Percentiles rank a stretch among this genome's conserved stretches.
These are phyloP conservation scores for Eustoma russellianum DNA, from an alignment of 257 asterid species.

Conservation along the genomic window DNA sequence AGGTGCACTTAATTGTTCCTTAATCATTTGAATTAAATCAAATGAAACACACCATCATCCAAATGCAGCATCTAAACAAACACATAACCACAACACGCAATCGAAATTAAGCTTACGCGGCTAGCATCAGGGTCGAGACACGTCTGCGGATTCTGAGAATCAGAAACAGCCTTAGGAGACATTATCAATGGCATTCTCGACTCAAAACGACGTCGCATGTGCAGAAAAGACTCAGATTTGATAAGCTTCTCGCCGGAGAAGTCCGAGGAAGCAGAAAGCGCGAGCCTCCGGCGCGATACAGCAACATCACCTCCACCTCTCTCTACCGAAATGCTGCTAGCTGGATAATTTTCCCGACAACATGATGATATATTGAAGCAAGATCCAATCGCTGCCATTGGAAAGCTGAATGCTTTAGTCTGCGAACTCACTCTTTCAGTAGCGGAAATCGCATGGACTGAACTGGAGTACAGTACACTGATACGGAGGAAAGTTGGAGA, in stretches of 20 bases:
- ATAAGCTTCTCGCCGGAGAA: constrained; percentile 30
- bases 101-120: constrained; percentile 27
- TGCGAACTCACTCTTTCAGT: too few relatives aligned
- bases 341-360: background rate
- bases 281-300: constrained; percentile 34
- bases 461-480: too few relatives aligned
- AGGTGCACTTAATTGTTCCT: too few relatives aligned
- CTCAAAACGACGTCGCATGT: constrained; percentile 19
- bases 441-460: too few relatives aligned
- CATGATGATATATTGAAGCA: constrained; percentile 20
- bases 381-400: constrained; percentile 17
- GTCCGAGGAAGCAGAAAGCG: constrained; percentile 41
- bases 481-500: background rate
- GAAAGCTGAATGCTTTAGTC: background rate
- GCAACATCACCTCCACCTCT: constrained; percentile 17
- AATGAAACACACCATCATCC: background rate
- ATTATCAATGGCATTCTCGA: constrained; percentile 36
- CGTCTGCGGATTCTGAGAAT: constrained; percentile 84
- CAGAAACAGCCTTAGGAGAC: constrained; percentile 85
- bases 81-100: too few relatives aligned
- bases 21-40: background rate
- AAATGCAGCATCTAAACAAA: background rate
- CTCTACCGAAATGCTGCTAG: constrained; percentile 6
- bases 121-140: constrained; percentile 96
- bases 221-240: constrained; percentile 8